Base-by-base conservation (phyloP, 73 alveolate genomes). In the Uronychia setigera region DNA sequence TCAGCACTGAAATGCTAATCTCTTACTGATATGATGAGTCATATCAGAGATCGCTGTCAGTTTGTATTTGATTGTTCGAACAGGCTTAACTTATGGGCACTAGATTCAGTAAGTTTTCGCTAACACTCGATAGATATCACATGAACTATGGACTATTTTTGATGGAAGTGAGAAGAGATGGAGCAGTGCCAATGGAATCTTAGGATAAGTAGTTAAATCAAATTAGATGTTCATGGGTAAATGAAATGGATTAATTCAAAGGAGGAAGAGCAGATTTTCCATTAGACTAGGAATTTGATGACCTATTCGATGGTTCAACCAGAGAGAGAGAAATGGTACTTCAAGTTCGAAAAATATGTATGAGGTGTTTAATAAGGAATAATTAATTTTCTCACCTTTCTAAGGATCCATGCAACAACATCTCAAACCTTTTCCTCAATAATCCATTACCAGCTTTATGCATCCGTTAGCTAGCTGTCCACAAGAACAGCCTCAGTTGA, bases 101-200 rank as follows among this genome's bases (percentile, higher is more conserved):
- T 19, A 46, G 67, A 46, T 19, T 46, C 19, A 19, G 67, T 46
- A 46, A 46, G 19, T 11, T 5, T 19, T 46, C 19, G 19, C 19
- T 46, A 5, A 46, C n/a, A 46, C 67, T 46, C n/a, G 19, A 19
- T 11, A 46, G 67, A 11, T 46, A 46, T 11, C 5, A 5, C 5
- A 19, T 11, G 91, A 85, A 33, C 74, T 85, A 29, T 77, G 80
- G 85, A 85, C 91, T n/a, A 25, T 77, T 57, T 35, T 35, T 29
- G 91, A 78, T 1, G 91, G 81, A 28, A 85, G 57, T 31, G 81
- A 76, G 27, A 30, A 28, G n/a, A 76, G 81, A 76, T 76, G 81
- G 81, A 58, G 32, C 19, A 58, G 32, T 28, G 81, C 19, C 28
- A 28, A 9, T 29, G 81, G 58, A 25, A 31, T 9, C 29, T 26